Evolutionary conservation across 2,329 filamentous ascomycete species (phyloP), one percentile per base, ranked within the genome.

Genomic region (Zymoseptoria passerinii): DNA sequence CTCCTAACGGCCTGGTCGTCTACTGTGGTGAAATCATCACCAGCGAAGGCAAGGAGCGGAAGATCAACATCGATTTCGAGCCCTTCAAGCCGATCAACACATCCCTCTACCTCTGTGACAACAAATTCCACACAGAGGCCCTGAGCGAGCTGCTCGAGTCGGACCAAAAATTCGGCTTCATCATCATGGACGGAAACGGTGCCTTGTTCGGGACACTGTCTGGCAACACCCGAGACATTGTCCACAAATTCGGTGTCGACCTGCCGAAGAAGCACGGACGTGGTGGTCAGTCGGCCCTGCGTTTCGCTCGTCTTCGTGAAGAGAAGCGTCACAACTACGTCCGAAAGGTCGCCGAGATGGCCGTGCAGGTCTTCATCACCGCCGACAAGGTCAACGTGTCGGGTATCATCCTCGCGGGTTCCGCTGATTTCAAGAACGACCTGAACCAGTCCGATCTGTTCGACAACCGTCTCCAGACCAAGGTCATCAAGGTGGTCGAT

Each of bases 11-110:
- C 61, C 81, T 99, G 66, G 94, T 99, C 66, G 89, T 99, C 67
- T 99, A 99, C 83, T 99, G 94, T 76, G 94, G 94, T 86, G 94
- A 99, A 96, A 97, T 99, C 75, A 87, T 99, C 81, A 99, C 94
- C 58, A 87, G 87, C 28, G 94, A 99, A 81, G 94, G 94, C 77
- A 99, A 99, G 78, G 94, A 99, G 80, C 84, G 94, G 73, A 99
- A 96, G 82, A 95, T 99, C 81, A 99, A 99, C 78, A 99, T 99
- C 75, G 95, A 99, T 74, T 99, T 99, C 75, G 94, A 99, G 78
- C 94, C 94, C 29, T 99, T 99, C 83, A 99, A 99, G 83, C 94
- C 94, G 61, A 99, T 99, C 85, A 99, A 99, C 78, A 99, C 94
- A 40, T 99, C 95, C 50, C 84, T 99, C 52, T 99, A 99, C 76